A percentile compares a stretch with the other conserved stretches of the same genome.
Conservation (phyloP, 129 eudicot genomes). For the Scalesia atractyloides region DNA sequence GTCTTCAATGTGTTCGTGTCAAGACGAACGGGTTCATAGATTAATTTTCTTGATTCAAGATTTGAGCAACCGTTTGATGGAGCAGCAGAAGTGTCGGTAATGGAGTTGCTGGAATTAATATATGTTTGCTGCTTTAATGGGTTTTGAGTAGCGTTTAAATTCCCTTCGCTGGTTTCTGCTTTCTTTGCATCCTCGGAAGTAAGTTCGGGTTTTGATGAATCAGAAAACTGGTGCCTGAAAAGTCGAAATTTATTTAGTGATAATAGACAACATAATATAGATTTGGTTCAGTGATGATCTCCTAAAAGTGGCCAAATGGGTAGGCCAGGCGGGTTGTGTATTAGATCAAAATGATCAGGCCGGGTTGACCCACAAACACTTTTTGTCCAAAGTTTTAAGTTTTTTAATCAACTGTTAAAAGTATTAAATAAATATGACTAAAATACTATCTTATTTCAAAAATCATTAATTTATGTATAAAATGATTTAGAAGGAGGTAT, state of each 20-base stretch:
- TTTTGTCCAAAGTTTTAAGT: background rate
- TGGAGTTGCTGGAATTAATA: constrained; percentile 23
- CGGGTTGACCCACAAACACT: background rate
- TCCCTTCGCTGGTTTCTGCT: constrained; percentile 35
- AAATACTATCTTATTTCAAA: background rate
- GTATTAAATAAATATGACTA: background rate
- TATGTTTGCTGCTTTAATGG: constrained; percentile 34
- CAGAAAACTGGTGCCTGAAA: constrained; percentile 73
- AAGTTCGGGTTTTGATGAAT: constrained; percentile 65
- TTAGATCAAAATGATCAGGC: background rate
- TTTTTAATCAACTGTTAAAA: background rate
- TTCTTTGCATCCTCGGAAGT: constrained; percentile 49
- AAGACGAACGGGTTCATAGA: constrained; percentile 41
- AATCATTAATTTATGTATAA: background rate
- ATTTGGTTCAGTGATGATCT: background rate
- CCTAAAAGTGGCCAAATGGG: background rate
- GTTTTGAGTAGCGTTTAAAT: constrained; percentile 25
- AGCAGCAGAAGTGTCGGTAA: constrained; percentile 32
- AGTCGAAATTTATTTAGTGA: background rate
- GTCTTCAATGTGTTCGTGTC: constrained; percentile 28
- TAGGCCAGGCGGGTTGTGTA: background rate
- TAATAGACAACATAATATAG: background rate
- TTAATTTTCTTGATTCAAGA: constrained; percentile 45
- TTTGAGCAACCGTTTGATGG: constrained; percentile 44
- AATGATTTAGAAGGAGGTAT: background rate